Percentiles rank a stretch among this genome's conserved stretches.
phyloP scores from a whole-genome alignment of 768 basidiomycete species.

The Suillus subalutaceus region DNA sequence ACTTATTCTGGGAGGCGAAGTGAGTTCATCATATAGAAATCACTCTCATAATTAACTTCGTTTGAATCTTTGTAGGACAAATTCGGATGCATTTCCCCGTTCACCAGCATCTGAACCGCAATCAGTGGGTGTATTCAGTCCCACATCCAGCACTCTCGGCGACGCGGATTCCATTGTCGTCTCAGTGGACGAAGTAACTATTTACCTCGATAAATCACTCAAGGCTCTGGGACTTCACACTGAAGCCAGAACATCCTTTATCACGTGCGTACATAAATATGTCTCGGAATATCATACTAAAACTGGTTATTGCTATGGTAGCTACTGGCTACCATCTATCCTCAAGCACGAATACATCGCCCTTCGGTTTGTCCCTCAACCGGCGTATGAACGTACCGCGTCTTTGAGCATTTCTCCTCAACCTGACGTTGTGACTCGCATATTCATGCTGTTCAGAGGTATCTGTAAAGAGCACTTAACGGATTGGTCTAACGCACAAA shows the following conservation, averaged over 20 bases:
- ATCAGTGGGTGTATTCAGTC: neutral
- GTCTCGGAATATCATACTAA: neutral
- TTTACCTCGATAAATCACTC: neutral
- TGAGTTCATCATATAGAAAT: neutral
- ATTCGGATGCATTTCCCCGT: neutral
- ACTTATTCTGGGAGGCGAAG: conserved; percentile 2
- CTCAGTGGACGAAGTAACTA: neutral
- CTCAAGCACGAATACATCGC: too few relatives aligned
- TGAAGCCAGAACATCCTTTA: neutral
- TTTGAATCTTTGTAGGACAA: neutral
- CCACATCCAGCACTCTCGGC: neutral
- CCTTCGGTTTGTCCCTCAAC: too few relatives aligned
- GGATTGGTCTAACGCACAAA: neutral
- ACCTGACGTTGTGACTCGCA: too few relatives aligned
- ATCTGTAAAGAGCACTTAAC: neutral
- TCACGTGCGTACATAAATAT: neutral
- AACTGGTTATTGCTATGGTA: neutral
- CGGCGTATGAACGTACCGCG: too few relatives aligned
- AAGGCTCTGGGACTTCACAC: neutral
- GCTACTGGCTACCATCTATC: neutral
- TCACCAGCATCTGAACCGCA: neutral
- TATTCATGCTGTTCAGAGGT: neutral
- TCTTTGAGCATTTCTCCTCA: too few relatives aligned
- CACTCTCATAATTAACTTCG: neutral
- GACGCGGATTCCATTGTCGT: neutral